A percentile compares a stretch with the other conserved stretches of the same genome.
Conservation (phyloP, 2,329 filamentous ascomycete species). For the Microsporum audouinii region DNA sequence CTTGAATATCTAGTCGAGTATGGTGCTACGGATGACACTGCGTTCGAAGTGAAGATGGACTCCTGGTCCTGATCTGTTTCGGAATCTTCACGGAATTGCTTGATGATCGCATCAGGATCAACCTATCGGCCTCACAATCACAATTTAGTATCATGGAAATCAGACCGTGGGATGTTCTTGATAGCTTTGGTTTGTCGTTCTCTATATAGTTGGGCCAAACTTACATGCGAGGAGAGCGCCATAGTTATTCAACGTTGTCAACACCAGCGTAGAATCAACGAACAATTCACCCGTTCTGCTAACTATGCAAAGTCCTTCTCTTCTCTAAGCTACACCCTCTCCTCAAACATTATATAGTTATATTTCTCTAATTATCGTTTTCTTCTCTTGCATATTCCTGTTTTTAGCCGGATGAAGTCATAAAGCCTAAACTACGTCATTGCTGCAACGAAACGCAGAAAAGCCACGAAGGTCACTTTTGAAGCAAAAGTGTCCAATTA, state of each 20-base stretch:
- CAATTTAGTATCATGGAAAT: background rate
- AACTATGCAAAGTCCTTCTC: too few species aligned
- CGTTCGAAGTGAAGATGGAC: conserved; percentile 19
- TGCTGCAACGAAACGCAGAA: background rate
- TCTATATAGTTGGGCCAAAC: background rate
- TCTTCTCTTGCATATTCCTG: background rate
- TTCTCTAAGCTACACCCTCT: too few species aligned
- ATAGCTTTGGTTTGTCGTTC: background rate
- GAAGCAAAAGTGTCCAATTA: background rate
- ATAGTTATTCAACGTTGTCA: background rate
- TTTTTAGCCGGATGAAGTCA: background rate
- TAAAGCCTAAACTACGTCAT: background rate
- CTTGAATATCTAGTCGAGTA: conserved; percentile 26
- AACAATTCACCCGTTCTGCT: too few species aligned
- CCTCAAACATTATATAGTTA: background rate
- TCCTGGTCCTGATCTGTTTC: conserved; percentile 19
- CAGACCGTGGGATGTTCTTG: background rate
- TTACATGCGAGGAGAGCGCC: conserved; percentile 9
- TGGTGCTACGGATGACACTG: conserved; percentile 20
- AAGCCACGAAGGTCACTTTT: background rate
- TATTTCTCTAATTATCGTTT: background rate
- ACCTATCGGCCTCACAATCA: conserved; percentile 13
- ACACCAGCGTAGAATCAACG: background rate
- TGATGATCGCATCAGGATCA: conserved; percentile 21
- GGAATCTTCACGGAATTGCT: conserved; percentile 17